Evolutionary conservation across 176 grass and related monocot species (phyloP).

Genomic region (Elymus sibiricus): DNA sequence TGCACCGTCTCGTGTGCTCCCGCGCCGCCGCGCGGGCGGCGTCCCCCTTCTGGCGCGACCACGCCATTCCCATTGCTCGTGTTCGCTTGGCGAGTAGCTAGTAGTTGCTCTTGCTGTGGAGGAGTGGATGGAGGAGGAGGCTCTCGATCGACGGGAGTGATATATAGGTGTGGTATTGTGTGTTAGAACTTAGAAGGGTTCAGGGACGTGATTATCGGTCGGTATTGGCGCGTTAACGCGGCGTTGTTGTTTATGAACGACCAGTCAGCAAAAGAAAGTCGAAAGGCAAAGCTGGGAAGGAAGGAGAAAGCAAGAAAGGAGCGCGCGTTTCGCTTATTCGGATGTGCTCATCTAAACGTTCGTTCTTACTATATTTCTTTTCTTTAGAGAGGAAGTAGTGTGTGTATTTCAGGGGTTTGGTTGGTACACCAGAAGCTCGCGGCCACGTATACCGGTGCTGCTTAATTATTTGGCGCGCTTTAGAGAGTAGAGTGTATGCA

Average conservation of each 20-base stretch:
- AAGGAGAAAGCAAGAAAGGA: no score
- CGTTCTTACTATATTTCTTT: no score
- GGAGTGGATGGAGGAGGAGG: not conserved
- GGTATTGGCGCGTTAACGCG: not conserved
- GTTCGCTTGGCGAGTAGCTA: not conserved
- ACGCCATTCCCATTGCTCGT: slow-evolving; percentile 17
- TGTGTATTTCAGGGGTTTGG: not conserved
- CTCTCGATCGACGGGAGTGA: not conserved
- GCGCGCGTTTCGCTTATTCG: not conserved
- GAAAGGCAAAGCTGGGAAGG: not conserved
- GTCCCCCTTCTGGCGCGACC: slow-evolving; percentile 27
- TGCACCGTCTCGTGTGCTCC: slow-evolving; percentile 61
- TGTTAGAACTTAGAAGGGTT: no score
- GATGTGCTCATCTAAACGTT: not conserved
- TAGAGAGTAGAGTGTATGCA: not conserved
- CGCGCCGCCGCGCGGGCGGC: slow-evolving; percentile 26
- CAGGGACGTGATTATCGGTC: slow-evolving; percentile 10
- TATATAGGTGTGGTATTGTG: not conserved
- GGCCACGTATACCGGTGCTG: not conserved
- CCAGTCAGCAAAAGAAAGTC: not conserved
- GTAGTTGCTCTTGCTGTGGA: not conserved
- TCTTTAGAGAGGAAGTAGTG: no score
- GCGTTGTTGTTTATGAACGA: slow-evolving; percentile 21
- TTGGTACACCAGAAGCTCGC: slow-evolving; percentile 14
- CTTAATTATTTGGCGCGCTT: not conserved